Percentiles rank a stretch among this genome's conserved stretches.
phyloP scores from a whole-genome alignment of 495 filamentous ascomycete genomes.

The Tuber melanosporum region DNA sequence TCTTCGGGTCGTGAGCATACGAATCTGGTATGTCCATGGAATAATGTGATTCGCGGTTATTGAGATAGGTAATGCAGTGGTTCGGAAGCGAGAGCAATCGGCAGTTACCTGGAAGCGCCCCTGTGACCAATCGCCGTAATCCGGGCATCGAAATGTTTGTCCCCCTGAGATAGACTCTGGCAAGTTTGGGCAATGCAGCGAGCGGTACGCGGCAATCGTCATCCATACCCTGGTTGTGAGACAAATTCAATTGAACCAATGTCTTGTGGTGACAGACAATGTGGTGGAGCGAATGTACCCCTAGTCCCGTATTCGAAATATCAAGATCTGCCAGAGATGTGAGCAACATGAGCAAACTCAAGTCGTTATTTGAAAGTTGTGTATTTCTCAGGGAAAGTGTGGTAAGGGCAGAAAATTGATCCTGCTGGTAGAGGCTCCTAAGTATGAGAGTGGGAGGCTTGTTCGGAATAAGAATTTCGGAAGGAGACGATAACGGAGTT shows the following conservation, averaged over 20 bases:
- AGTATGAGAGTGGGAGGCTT: slow-evolving; percentile 23
- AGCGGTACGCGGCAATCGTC: slow-evolving; percentile 42
- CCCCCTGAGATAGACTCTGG: slow-evolving; percentile 41
- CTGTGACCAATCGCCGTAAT: slow-evolving; percentile 38
- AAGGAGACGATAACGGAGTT: slow-evolving; percentile 16
- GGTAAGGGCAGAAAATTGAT: slow-evolving; percentile 29
- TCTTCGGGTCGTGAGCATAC: slow-evolving; percentile 35
- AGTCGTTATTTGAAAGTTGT: slow-evolving; percentile 28
- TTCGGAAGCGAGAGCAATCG: slow-evolving; percentile 40
- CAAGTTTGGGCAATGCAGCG: slow-evolving; percentile 34
- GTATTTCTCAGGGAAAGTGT: slow-evolving; percentile 32
- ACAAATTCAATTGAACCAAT: slow-evolving; percentile 37
- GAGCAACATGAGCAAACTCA: slow-evolving; percentile 38
- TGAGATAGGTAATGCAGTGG: slow-evolving; percentile 36
- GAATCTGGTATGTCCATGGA: slow-evolving; percentile 36
- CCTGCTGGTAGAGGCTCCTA: slow-evolving; percentile 28
- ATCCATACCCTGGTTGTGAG: slow-evolving; percentile 34
- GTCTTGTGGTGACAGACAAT: slow-evolving; percentile 37
- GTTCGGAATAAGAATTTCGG: slow-evolving; percentile 16
- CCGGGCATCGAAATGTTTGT: slow-evolving; percentile 42
- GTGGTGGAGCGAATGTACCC: slow-evolving; percentile 35
- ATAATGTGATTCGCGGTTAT: slow-evolving; percentile 31
- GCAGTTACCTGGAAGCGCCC: slow-evolving; percentile 32
- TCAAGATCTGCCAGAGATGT: slow-evolving; percentile 32
- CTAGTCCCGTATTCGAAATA: slow-evolving; percentile 31